These are phyloP conservation scores for Cicer yamashitae DNA, from an alignment of 306 rosid species.

Conservation along the genomic window DNA sequence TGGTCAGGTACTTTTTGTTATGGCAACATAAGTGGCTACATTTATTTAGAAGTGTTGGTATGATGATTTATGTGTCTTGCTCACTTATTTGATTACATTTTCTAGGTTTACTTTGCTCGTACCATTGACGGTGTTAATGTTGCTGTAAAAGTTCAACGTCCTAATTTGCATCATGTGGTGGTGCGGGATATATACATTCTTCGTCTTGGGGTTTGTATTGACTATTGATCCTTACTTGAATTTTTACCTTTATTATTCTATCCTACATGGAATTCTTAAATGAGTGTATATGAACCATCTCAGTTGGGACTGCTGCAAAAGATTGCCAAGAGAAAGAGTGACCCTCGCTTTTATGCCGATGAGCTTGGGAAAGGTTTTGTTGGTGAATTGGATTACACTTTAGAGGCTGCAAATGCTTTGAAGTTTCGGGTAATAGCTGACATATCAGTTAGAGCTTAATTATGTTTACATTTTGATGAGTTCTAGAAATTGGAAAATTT, in stretches of 20 bases:
- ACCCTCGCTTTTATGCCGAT: slow-evolving; percentile 90
- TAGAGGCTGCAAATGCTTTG: slow-evolving; percentile 90
- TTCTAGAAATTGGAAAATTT: slow-evolving; percentile 20
- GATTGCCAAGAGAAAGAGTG: slow-evolving; percentile 88
- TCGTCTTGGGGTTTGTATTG: slow-evolving; percentile 91
- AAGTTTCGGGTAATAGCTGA: slow-evolving; percentile 73
- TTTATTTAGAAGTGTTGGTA: slow-evolving; percentile 9
- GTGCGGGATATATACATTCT: slow-evolving; percentile 95
- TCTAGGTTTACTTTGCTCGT: slow-evolving; percentile 76
- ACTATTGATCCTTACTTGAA: slow-evolving; percentile 6
- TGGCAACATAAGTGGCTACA: slow-evolving; percentile 28
- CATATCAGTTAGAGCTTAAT: slow-evolving; percentile 35
- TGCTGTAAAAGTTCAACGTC: slow-evolving; percentile 97
- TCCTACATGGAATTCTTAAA: slow-evolving; percentile 37
- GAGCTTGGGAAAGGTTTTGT: slow-evolving; percentile 93
- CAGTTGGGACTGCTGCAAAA: slow-evolving; percentile 88
- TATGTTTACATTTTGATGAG: slow-evolving; percentile 33
- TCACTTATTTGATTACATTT: slow-evolving; percentile 40
- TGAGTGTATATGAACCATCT: slow-evolving; percentile 44
- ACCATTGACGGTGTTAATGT: slow-evolving; percentile 75
- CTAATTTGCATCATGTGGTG: slow-evolving; percentile 82
- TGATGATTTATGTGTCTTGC: slow-evolving; percentile 31
- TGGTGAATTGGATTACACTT: slow-evolving; percentile 84
- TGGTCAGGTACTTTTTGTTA: slow-evolving; percentile 77
- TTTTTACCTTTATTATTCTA: slow-evolving; percentile 25